Evolutionary conservation across 2,329 filamentous ascomycete genomes (phyloP).

Genomic region (Fusarium brevicatenulatum): DNA sequence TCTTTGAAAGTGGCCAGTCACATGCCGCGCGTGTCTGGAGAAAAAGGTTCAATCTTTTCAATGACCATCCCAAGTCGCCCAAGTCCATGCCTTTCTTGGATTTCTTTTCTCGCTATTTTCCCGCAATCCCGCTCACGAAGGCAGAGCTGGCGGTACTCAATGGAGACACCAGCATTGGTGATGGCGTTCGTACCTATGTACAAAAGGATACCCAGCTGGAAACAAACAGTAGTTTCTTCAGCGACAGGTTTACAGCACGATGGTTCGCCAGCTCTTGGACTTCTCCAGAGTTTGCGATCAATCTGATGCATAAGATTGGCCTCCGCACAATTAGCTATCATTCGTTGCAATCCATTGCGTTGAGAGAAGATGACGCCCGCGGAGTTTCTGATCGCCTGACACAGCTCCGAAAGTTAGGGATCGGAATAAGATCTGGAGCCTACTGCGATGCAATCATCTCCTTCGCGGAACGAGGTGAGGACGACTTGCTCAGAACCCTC

Average conservation of each 20-base stretch:
- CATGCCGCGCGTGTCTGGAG: constrained; percentile 61
- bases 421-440: constrained; percentile 69
- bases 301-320: constrained; percentile 75
- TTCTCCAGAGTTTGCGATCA: constrained; percentile 76
- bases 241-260: constrained; percentile 73
- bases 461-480: constrained; percentile 68
- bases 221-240: constrained; percentile 37
- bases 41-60: constrained; percentile 50
- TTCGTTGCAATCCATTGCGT: constrained; percentile 80
- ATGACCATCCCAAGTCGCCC: constrained; percentile 55
- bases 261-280: constrained; percentile 81
- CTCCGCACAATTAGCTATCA: constrained; percentile 77
- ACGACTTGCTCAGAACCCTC: constrained; percentile 57
- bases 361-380: constrained; percentile 67
- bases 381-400: constrained; percentile 68
- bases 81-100: constrained; percentile 59
- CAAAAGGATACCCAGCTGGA: neutral
- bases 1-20: constrained; percentile 60
- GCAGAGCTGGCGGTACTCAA: constrained; percentile 49
- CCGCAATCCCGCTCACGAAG: constrained; percentile 50
- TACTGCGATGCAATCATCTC: constrained; percentile 74
- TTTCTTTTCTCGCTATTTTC: constrained; percentile 59
- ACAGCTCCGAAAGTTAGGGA: constrained; percentile 69
- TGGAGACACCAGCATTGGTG: neutral
- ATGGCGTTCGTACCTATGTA: neutral